Base-by-base conservation (phyloP, 208 protist species). In the Trypanosoma boissoni region DNA sequence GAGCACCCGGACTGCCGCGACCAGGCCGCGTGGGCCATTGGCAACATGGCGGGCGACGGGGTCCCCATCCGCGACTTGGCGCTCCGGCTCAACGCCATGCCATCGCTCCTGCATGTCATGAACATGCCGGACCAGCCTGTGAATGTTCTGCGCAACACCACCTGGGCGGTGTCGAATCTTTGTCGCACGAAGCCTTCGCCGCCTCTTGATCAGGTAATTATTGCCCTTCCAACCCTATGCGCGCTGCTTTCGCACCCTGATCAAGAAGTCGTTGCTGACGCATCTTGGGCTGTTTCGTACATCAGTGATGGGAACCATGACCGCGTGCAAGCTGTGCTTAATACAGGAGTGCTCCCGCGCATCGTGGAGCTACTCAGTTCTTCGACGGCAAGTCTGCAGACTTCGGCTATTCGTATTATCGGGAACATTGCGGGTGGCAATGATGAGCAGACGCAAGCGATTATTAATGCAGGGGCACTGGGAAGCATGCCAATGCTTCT, bases 401-500 rank as follows among this genome's bases (percentile, higher is more conserved):
- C 92, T 6, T 98, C 98, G 8, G 96, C 97, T 3, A 87, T 99
- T 20, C 88, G 98, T 50, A 98, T 93, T 8, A 75, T 99, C 36
- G 98, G 98, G 44, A 99, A 99, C 79, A 97, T 99, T 60, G 97
- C 99, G n/a, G 98, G 97, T 37, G 98, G 98, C 37, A 88, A 89
- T 41, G 97, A 99, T 59, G 28, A 51, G 21, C 96, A 99, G 85
- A 99, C 98, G 18, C 97, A 98, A 74, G 59, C 79, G 2, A 75
- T 99, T 44, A 88, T 99, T 63, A 97, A 99, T 79, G 65, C 66
- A 29, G 81, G 81, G 4, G 85, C 78, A 12, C 83, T 99, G 7
- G 45, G 68, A 7, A 43, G 54, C 34, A 72, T 99, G 12, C 53
- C 44, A 0, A 49, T 68, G 12, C 75, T 99, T 20, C 76, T 99